Base-by-base conservation (phyloP, 129 eudicot species). In the Apium graveolens region DNA sequence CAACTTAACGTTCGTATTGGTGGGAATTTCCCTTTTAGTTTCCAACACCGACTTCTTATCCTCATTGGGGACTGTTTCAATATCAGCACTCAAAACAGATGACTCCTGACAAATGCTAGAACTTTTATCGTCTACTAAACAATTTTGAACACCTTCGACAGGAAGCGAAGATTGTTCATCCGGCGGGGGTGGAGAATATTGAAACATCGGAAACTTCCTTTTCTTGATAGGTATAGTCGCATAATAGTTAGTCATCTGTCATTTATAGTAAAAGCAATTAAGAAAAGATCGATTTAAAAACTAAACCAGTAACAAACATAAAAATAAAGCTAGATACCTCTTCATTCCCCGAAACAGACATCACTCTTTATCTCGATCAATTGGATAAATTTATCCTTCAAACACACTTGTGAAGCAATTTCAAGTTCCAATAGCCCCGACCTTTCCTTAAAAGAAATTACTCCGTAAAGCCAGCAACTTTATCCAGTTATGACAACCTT, bases 151-250 rank as follows among this genome's bases (percentile, higher is more conserved):
- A 66, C 72, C 48, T 76, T 70, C 43, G 39, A 51, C 70, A 11
- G 75, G 26, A 10, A 73, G 39, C 41, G 41, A 29, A 42, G 79
- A 11, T 62, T 20, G 57, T 75, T 85, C 88, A 51, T 72, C 75
- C 11, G 32, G 80, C 10, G 83, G 82, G 63, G 86, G 88, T 57
- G 91, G 75, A 35, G 76, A 31, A 66, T 84, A 80, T 37, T 12
- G 72, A 42, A 87, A 17, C 45, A 80, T 21, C 0, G 83, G 84
- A 43, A 83, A 78, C 78, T 78, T 82, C 80, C 91, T 85, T 75
- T 88, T 88, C 80, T 88, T 88, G 41, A 88, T 81, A 63, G 89
- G 91, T 27, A 88, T 72, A 78, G 76, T 82, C 43, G 83, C 75
- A 78, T 79, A 80, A 72, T 31, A 44, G 76, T 37, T 62, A 46